Conservation (phyloP, 345 rosid genomes). For the Sonneratia caseolaris region DNA sequence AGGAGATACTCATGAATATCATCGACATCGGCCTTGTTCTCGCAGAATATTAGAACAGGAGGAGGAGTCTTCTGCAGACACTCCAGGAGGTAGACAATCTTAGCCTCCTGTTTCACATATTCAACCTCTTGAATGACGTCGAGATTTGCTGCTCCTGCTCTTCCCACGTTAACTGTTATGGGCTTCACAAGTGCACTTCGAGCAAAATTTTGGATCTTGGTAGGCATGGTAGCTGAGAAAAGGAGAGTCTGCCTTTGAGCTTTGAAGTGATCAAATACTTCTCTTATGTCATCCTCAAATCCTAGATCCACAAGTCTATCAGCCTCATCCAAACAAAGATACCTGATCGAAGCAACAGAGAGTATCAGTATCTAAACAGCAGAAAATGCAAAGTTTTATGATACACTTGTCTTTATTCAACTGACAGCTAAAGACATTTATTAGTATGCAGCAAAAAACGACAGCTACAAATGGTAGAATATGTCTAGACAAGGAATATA, state of each 20-base stretch:
- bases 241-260: conserved; percentile 88
- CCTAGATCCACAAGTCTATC: conserved; percentile 94
- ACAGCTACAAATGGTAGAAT: neutral
- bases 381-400: neutral
- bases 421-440: neutral
- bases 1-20: conserved; percentile 87
- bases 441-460: neutral
- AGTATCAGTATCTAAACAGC: neutral
- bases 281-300: conserved; percentile 93
- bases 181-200: conserved; percentile 87
- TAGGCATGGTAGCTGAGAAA: conserved; percentile 93
- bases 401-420: neutral
- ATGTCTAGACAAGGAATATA: neutral
- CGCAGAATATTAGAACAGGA: conserved; percentile 84
- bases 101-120: conserved; percentile 92
- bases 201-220: conserved; percentile 85
- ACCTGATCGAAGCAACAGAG: conserved; percentile 35
- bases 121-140: conserved; percentile 96
- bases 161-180: conserved; percentile 75
- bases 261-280: conserved; percentile 86
- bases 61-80: conserved; percentile 92
- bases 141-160: conserved; percentile 96
- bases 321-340: conserved; percentile 87
- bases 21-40: conserved; percentile 91
- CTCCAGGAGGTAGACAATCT: conserved; percentile 87